Percentiles rank a stretch among this genome's conserved stretches.
These are phyloP conservation scores for Skeletonema potamos DNA, from an alignment of 108 stramenopile genomes.

Conservation along the genomic window DNA sequence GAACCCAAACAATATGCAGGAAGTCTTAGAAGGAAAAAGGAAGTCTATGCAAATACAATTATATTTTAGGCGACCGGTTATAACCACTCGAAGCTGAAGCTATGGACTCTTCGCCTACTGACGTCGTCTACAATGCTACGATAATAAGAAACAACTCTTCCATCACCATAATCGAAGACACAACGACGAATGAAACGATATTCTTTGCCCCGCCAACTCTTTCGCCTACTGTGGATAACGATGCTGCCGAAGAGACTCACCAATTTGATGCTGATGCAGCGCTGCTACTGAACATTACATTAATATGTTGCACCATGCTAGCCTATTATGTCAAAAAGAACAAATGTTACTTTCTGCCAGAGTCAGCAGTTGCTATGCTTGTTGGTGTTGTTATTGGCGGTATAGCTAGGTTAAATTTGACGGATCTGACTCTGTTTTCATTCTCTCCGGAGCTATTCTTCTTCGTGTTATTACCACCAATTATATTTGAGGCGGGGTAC, in stretches of 20 bases:
- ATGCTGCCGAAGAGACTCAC: slow-evolving; percentile 69
- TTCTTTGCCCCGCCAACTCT: slow-evolving; percentile 10
- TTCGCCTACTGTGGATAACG: slow-evolving; percentile 28
- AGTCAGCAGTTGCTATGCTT: slow-evolving; percentile 76
- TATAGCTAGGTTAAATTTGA: slow-evolving; percentile 60
- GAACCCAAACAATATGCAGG: too few species aligned
- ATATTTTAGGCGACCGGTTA: too few species aligned
- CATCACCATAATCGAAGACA: neutral
- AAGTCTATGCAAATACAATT: too few species aligned
- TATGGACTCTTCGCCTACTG: neutral
- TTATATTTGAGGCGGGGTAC: slow-evolving; percentile 98
- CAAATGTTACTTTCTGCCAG: slow-evolving; percentile 76
- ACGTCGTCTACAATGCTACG: neutral
- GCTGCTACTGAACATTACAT: slow-evolving; percentile 67
- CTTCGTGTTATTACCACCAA: slow-evolving; percentile 94
- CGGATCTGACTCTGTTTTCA: slow-evolving; percentile 66
- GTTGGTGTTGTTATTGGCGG: slow-evolving; percentile 82
- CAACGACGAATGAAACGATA: neutral
- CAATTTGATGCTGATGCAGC: slow-evolving; percentile 78
- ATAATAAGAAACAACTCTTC: neutral
- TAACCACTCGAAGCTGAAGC: too few species aligned
- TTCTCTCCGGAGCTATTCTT: slow-evolving; percentile 96
- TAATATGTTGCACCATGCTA: slow-evolving; percentile 76
- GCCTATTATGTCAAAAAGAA: slow-evolving; percentile 77
- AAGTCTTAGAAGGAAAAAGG: too few species aligned